Evolutionary conservation across 768 basidiomycete genomes (phyloP), one percentile per base, ranked within the genome.

Genomic region (Rickenella mellea): DNA sequence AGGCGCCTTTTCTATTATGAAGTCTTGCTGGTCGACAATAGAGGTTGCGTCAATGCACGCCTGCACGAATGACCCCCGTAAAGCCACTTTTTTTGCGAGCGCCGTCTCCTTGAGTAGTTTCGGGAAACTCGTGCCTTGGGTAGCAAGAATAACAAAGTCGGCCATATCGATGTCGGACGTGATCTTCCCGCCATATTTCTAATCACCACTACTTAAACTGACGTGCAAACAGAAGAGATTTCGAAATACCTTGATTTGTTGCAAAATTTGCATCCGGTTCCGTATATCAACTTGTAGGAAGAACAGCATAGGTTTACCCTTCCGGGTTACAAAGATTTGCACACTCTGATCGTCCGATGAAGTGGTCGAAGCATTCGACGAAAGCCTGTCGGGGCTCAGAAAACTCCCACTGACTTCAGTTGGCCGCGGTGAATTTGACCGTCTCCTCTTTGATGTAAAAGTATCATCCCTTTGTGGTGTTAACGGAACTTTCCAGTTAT

Each of bases 161-260:
- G 83, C 82, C 10, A 66, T 62, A 7, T 62, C 56, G n/a, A 75
- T 68, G 27, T 69, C 66, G 19, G 66, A 65, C 9, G 67, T 68
- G 39, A 84, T 76, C 46, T 55, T 68, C 7, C 84, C 84, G 8
- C 78, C 81, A 45, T 80, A 67, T 71, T 69, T 79, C 84, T 88
- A 54, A n/a, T n/a, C 11, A 29, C 19, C 29, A 30, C 7, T 28
- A 40, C 27, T 42, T 27, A 42, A 19, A 27, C 17, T 43, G 33
- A 31, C 21, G 33, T 10, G 33, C 30, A 28, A 4, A 15, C 5
- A 24, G 14, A 21, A 33, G 31, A 12, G 6, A 35, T 39, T 17
- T 20, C 28, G 24, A 54, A 65, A 44, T 41, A 81, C 83, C 73
- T 80, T 83, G 55, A 87, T 78, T 6, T 64, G 59, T 33, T 62